Percentiles rank a stretch among this genome's conserved stretches.
Evolutionary conservation across 1,139 yeast genomes (phyloP).

Genomic region (Blastobotrys raffinosifermentans): DNA sequence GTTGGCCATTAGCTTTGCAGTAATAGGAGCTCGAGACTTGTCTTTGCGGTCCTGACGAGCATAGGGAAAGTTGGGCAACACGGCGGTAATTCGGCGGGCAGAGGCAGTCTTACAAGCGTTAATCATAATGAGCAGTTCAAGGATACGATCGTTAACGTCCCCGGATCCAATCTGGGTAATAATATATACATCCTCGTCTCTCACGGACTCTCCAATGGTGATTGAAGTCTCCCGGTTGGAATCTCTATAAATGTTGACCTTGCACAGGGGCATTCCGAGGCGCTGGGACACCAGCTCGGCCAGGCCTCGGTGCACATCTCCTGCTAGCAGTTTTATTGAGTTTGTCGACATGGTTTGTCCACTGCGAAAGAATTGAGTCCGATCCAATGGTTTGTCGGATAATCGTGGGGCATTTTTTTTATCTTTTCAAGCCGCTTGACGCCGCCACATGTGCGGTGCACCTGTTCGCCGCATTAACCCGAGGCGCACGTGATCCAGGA

Average conservation of each 20-base stretch:
- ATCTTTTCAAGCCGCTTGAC: too few relatives aligned
- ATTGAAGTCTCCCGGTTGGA: conserved; percentile 78
- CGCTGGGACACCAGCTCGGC: conserved; percentile 77
- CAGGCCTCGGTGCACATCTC: conserved; percentile 81
- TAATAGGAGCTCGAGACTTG: conserved; percentile 93
- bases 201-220: conserved; percentile 87
- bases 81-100: conserved; percentile 92
- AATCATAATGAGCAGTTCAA: conserved; percentile 85
- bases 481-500: too few relatives aligned
- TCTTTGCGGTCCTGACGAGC: conserved; percentile 98
- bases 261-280: conserved; percentile 38
- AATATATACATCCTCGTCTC: conserved; percentile 92
- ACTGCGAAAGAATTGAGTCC: too few relatives aligned
- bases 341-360: conserved; percentile 44
- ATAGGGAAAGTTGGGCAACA: conserved; percentile 92
- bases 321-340: conserved; percentile 81
- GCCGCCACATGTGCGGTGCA: too few relatives aligned
- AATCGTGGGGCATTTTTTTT: too few relatives aligned
- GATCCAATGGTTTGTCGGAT: too few relatives aligned
- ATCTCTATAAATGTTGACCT: conserved; percentile 43
- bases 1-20: conserved; percentile 94
- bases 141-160: conserved; percentile 74
- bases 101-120: conserved; percentile 95
- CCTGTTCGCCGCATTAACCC: too few relatives aligned
- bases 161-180: conserved; percentile 90